Percentiles rank a stretch among this genome's conserved stretches.
Evolutionary conservation across 176 grass and related monocot genomes (phyloP).

Genomic region (Canna indica): DNA sequence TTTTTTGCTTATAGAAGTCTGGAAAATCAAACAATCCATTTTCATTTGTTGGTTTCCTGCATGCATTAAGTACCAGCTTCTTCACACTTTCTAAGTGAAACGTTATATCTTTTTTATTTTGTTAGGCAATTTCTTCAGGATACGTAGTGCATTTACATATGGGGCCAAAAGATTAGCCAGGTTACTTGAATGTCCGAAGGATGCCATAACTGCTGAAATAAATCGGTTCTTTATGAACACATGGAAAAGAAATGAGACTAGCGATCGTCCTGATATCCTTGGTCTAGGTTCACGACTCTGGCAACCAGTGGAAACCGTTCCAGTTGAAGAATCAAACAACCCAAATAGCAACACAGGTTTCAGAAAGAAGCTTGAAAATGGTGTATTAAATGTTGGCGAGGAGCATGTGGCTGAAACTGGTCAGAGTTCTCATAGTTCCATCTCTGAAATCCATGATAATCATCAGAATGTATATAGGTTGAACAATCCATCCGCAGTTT

Average conservation of each 20-base stretch:
- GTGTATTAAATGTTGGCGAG: conserved; percentile 26
- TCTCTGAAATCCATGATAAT: conserved; percentile 32
- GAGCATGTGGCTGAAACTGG: conserved; percentile 34
- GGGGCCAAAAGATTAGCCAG: conserved; percentile 65
- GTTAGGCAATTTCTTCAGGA: conserved; percentile 89
- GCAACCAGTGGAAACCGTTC: conserved; percentile 24
- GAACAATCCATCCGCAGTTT: conserved; percentile 24
- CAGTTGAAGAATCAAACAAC: conserved; percentile 40
- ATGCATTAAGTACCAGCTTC: neutral
- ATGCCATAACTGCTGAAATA: conserved; percentile 50
- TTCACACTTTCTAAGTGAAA: neutral
- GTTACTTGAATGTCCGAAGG: conserved; percentile 70
- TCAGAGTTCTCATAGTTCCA: conserved; percentile 26
- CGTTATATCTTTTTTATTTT: neutral
- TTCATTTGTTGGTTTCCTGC: neutral
- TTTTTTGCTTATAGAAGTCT: neutral
- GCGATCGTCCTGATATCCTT: conserved; percentile 49
- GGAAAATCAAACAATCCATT: neutral
- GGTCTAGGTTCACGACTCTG: conserved; percentile 24
- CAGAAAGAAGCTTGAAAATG: conserved; percentile 39
- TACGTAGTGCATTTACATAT: conserved; percentile 85
- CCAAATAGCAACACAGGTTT: conserved; percentile 19
- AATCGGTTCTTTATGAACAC: conserved; percentile 80
- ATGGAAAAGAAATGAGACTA: conserved; percentile 67
- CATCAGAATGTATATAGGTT: conserved; percentile 18